Percentiles rank a stretch among this genome's conserved stretches.
These are phyloP conservation scores for Ceratobasidium sp. DNA, from an alignment of 1,284 basidiomycete genomes.

Conservation along the genomic window DNA sequence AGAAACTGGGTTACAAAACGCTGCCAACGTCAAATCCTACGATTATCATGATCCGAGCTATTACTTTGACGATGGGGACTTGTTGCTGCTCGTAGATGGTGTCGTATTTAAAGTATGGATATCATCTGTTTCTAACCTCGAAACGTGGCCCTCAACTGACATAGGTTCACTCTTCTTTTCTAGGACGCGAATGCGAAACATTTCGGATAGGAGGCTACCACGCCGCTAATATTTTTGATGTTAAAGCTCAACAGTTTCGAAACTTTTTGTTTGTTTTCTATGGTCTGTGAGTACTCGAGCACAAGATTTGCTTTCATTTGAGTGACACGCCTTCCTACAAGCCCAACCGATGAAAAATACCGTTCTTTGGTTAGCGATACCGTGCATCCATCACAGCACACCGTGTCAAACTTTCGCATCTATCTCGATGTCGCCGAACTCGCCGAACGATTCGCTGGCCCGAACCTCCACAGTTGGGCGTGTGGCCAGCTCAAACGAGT, in stretches of 20 bases:
- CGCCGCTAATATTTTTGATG: not conserved
- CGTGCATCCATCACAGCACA: not conserved
- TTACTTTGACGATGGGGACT: slow-evolving; percentile 24
- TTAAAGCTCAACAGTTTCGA: slow-evolving; percentile 20
- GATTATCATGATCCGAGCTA: not conserved
- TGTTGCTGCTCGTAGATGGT: slow-evolving; percentile 5
- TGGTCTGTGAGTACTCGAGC: slow-evolving; percentile 7
- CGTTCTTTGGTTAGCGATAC: no score
- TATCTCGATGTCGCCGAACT: slow-evolving; percentile 34
- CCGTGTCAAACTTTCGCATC: not conserved
- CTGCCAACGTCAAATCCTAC: not conserved
- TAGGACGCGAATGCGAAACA: slow-evolving; percentile 1
- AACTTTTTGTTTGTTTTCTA: slow-evolving; percentile 28
- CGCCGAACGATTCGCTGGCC: slow-evolving; percentile 13
- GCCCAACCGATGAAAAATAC: slow-evolving; percentile 16
- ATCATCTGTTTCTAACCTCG: not conserved
- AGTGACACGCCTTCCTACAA: no score
- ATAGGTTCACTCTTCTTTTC: slow-evolving; percentile 22
- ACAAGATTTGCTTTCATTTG: not conserved
- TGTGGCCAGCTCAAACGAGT: not conserved
- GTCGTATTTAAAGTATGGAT: slow-evolving; percentile 25
- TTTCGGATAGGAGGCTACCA: not conserved
- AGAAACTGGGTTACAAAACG: not conserved
- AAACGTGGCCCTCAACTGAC: not conserved
- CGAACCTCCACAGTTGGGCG: slow-evolving; percentile 7